Base-by-base conservation (phyloP, 495 filamentous ascomycete species). In the Neurospora sp. region DNA sequence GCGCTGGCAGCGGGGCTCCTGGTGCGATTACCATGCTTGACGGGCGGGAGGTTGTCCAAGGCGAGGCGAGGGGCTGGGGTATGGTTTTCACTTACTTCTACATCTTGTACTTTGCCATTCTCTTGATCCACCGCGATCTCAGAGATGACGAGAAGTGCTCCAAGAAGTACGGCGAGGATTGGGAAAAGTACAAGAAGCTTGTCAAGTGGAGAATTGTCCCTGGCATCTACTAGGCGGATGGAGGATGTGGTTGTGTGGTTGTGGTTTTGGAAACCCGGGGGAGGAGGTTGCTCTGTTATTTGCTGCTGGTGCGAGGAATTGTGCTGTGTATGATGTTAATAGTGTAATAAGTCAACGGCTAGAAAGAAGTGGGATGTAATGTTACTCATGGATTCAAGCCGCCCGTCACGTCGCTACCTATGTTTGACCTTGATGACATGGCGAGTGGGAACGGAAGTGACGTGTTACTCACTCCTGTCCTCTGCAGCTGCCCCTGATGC, bases 51-150 rank as follows among this genome's bases (percentile, higher is more conserved):
- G 88, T 92, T 1, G 86, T 93, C 5, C 89, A 90, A 69, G 92
- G 90, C 4, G 90, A 93, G 41, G 88, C 89, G 31, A 87, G 84
- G 73, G 94, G 92, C 4, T 95, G 90, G 89, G 93, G 92, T 40
- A 94, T 94, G 79, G 81, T 95, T 17, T 85, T 98, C 76, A 97
- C 95, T 0, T 98, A 98, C 83, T 98, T 99, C 80, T 98, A 96
- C 83, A 83, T 99, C 70, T 72, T 96, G 16, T 99, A 98, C 83
- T 99, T 98, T 83, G 94, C 91, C 1, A 81, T 97, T 37, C 82
- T 99, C 73, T 86, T 98, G 16, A 83, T 99, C 70, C 96, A 99
- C 79, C 91, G 96, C n/a, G 93, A 97, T 78, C 84, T 89, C 73
- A 87, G 95, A 75, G 96, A 98, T 77, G 96, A 98, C 75, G 91